These are phyloP conservation scores for Rehmannia glutinosa DNA, from an alignment of 257 asterid species.

Conservation along the genomic window DNA sequence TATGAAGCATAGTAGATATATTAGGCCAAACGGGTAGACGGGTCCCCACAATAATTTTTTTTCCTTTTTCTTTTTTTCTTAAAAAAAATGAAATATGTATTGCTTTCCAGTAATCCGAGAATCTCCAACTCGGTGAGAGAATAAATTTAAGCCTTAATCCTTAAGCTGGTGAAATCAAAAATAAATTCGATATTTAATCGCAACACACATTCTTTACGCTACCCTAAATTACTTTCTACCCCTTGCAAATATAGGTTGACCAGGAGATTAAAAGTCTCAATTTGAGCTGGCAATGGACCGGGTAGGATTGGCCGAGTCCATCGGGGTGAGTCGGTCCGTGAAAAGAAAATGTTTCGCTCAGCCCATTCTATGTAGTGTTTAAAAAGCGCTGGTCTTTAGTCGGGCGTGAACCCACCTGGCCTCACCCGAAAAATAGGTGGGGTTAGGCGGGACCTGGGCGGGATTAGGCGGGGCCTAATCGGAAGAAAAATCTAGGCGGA, in stretches of 20 bases:
- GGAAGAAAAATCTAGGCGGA: too few relatives aligned
- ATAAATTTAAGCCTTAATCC: conserved; percentile 13
- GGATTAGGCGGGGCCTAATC: too few relatives aligned
- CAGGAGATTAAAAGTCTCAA: neutral
- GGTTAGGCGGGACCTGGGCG: too few relatives aligned
- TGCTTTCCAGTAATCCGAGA: neutral
- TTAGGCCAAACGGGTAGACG: conserved; percentile 23
- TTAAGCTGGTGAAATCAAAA: neutral
- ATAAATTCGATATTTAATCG: neutral
- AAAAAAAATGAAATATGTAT: too few relatives aligned
- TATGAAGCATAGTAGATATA: neutral
- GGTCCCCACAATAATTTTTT: conserved; percentile 22
- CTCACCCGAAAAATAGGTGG: too few relatives aligned
- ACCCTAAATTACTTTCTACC: neutral
- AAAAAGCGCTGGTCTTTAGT: too few relatives aligned
- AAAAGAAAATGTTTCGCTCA: too few relatives aligned
- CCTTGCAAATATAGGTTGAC: neutral
- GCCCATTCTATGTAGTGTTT: too few relatives aligned
- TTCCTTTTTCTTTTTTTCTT: neutral
- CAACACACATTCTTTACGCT: conserved; percentile 8
- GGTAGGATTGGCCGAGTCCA: too few relatives aligned
- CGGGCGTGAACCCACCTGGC: too few relatives aligned
- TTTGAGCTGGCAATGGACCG: too few relatives aligned
- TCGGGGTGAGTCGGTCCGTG: too few relatives aligned
- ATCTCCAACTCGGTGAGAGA: neutral